phyloP scores from a whole-genome alignment of 2,329 filamentous ascomycete genomes.

The Zymoseptoria pseudotritici region DNA sequence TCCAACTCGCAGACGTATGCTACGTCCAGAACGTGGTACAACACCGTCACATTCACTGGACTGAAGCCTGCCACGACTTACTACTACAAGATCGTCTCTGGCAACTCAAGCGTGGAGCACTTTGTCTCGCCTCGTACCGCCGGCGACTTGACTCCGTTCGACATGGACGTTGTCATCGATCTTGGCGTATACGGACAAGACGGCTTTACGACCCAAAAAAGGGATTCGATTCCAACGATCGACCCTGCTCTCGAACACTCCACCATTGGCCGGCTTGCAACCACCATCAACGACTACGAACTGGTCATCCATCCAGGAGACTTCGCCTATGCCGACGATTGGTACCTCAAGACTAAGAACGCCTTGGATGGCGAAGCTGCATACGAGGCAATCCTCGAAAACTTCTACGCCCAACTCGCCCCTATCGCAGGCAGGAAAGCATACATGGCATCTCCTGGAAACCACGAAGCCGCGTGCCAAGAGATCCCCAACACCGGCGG shows the following conservation, averaged over 20 bases:
- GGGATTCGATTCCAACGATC: conserved; percentile 43
- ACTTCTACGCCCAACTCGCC: conserved; percentile 50
- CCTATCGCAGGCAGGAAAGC: conserved; percentile 48
- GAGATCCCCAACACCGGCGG: conserved; percentile 34
- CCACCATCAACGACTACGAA: conserved; percentile 49
- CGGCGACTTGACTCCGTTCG: conserved; percentile 50
- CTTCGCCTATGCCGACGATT: conserved; percentile 54
- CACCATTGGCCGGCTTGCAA: conserved; percentile 49
- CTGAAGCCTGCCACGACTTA: conserved; percentile 49
- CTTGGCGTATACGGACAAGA: conserved; percentile 49
- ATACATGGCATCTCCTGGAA: conserved; percentile 52
- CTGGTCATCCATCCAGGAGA: conserved; percentile 49
- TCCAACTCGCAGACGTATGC: conserved; percentile 43
- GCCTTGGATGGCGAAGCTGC: conserved; percentile 43
- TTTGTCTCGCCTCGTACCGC: conserved; percentile 49
- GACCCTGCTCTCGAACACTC: conserved; percentile 50
- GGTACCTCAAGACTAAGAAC: conserved; percentile 40
- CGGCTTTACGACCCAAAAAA: conserved; percentile 48
- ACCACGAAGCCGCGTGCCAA: conserved; percentile 52
- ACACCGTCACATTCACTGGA: conserved; percentile 41
- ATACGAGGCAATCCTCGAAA: conserved; percentile 51
- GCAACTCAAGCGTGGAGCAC: conserved; percentile 47
- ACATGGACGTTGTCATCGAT: conserved; percentile 45
- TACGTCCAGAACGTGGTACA: conserved; percentile 49
- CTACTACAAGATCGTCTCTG: conserved; percentile 53